These are phyloP conservation scores for Pestalotiopsis sp. DNA, from an alignment of 2,329 filamentous ascomycete species.

Conservation along the genomic window DNA sequence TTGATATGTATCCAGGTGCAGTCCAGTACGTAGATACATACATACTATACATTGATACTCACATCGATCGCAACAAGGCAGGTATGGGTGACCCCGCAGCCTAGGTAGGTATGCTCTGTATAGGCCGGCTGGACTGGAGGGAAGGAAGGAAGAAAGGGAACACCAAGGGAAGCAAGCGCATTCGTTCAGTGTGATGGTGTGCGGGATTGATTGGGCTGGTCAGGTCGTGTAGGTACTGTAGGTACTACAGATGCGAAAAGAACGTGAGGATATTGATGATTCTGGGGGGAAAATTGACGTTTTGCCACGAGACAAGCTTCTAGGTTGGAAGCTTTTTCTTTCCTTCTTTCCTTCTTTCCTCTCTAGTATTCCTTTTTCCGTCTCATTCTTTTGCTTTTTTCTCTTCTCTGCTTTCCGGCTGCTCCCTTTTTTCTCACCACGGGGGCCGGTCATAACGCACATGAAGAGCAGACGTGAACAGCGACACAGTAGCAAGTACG, in stretches of 20 bases:
- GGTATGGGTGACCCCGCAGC: neutral
- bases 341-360: neutral
- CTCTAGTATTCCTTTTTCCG: neutral
- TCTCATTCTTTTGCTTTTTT: neutral
- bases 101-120: neutral
- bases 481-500: neutral
- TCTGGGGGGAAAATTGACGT: neutral
- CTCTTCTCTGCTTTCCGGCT: neutral
- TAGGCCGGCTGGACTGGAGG: too few relatives aligned
- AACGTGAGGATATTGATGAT: neutral
- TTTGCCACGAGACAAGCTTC: neutral
- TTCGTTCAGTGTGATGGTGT: neutral
- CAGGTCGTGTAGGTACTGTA: neutral
- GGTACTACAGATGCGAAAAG: neutral
- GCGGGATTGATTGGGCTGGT: neutral
- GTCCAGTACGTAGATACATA: neutral
- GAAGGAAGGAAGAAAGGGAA: neutral
- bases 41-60: neutral
- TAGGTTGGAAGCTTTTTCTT: neutral
- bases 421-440: neutral
- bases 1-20: too few relatives aligned
- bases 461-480: neutral
- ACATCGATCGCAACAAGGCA: neutral
- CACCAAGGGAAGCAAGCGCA: neutral
- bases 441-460: neutral